Evolutionary conservation across 208 protist genomes (phyloP), one percentile per base, ranked within the genome.

Genomic region (Crithidia sp.): DNA sequence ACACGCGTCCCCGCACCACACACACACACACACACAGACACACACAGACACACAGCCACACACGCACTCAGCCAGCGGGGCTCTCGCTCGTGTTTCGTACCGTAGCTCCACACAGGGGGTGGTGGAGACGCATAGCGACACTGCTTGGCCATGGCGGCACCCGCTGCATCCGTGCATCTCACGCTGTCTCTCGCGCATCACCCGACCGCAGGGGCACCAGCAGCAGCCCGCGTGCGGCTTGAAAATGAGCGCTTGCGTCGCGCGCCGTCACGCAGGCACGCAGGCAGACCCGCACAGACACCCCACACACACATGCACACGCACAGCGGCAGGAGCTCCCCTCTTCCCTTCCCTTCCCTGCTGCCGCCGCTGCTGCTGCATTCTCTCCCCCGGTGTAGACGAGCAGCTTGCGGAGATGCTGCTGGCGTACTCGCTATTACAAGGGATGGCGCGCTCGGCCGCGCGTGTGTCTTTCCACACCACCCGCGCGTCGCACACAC

Each of bases 1-100:
- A 36, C 92, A 56, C 55, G 88, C 88, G 12, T 83, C 28, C 83
- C 93, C 37, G 81, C 92, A n/a, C n/a, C 16, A 12, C 17, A 28
- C 59, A 58, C 55, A 37, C 16, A 84, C 83, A 55, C 67, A 63
- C 67, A 60, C 49, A 44, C 65, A 39, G n/a, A 28, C 37, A 10
- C 54, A 37, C 54, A n/a, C 54, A 70, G 45, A 39, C 65, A 52
- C 45, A 70, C 54, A 14, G 6, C 54, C 6, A 9, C 54, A 58
- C 16, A 58, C 54, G 54, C 54, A 14, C 28, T 9, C 17, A 9
- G 7, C 7, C 54, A 9, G 17, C 16, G 9, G 13, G 19, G 41
- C 40, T 77, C 71, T 77, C 55, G 71, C 71, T 71, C 64, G 72
- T 77, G 62, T 71, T 77, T 74, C 69, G 69, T 74, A 74, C 69